Conservation (phyloP, 1,139 yeast species). For the Pichia sp. region DNA sequence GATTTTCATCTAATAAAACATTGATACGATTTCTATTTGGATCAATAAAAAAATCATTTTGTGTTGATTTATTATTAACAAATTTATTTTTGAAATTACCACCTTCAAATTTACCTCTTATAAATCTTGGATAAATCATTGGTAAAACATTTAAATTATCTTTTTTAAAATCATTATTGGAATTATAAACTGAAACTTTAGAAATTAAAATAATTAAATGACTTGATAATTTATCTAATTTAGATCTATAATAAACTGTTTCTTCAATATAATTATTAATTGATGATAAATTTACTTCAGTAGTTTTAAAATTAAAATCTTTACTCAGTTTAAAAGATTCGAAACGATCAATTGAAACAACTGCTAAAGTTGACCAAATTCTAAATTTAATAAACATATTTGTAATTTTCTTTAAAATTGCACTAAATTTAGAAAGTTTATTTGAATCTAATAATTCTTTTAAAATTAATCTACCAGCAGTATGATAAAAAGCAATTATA, state of each 20-base stretch:
- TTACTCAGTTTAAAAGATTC: not conserved
- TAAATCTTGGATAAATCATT: slow-evolving; percentile 61
- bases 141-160: slow-evolving; percentile 39
- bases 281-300: slow-evolving; percentile 1
- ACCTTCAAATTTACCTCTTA: slow-evolving; percentile 59
- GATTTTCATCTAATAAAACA: slow-evolving; percentile 45
- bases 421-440: slow-evolving; percentile 40
- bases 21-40: slow-evolving; percentile 33
- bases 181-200: slow-evolving; percentile 21
- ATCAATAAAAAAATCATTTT: slow-evolving; percentile 18
- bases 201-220: slow-evolving; percentile 29
- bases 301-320: slow-evolving; percentile 41
- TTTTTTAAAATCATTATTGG: slow-evolving; percentile 27
- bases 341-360: slow-evolving; percentile 4
- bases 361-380: slow-evolving; percentile 33
- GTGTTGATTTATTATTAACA: slow-evolving; percentile 27
- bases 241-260: slow-evolving; percentile 35
- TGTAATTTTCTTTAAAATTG: slow-evolving; percentile 45
- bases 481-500: slow-evolving; percentile 41
- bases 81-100: slow-evolving; percentile 73
- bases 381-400: slow-evolving; percentile 53
- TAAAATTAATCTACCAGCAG: slow-evolving; percentile 47
- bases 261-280: slow-evolving; percentile 31
- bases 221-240: slow-evolving; percentile 33
- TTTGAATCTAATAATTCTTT: slow-evolving; percentile 43